Percentiles rank a stretch among this genome's conserved stretches.
Evolutionary conservation across 2,329 filamentous ascomycete species (phyloP).

Genomic region (Paradendryphiella salina): DNA sequence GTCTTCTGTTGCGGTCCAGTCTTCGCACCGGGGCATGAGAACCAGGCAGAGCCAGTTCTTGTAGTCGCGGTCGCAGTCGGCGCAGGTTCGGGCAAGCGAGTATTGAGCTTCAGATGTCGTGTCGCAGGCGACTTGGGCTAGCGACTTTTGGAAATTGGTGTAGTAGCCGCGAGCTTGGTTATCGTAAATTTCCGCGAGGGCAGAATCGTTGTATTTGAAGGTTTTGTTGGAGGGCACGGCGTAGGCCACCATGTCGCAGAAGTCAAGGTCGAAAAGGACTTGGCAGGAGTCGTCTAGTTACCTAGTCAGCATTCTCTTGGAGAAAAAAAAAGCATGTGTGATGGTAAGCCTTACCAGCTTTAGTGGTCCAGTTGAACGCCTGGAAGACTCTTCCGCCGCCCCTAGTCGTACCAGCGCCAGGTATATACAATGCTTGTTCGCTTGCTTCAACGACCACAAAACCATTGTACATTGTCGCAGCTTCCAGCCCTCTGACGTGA

Average conservation of each 20-base stretch:
- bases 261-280: constrained; percentile 81
- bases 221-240: constrained; percentile 80
- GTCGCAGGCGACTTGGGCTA: constrained; percentile 85
- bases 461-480: constrained; percentile 70
- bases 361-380: constrained; percentile 74
- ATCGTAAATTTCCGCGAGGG: constrained; percentile 77
- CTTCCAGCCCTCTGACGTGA: constrained; percentile 74
- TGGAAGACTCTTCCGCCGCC: constrained; percentile 78
- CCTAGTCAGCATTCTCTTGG: constrained; percentile 13
- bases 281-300: constrained; percentile 74
- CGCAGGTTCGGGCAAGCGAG: constrained; percentile 76
- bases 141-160: constrained; percentile 75
- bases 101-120: constrained; percentile 73
- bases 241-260: constrained; percentile 88
- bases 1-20: constrained; percentile 63
- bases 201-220: constrained; percentile 61
- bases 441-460: constrained; percentile 69
- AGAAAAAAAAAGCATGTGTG: not conserved
- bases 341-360: constrained; percentile 62
- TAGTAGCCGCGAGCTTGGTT: constrained; percentile 70
- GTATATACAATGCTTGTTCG: constrained; percentile 54
- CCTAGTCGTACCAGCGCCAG: constrained; percentile 53
- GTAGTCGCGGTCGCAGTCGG: constrained; percentile 77
- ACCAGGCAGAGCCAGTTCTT: constrained; percentile 95
- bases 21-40: constrained; percentile 87